Evolutionary conservation across 2,329 filamentous ascomycete genomes (phyloP).

Genomic region (Plenodomus tracheiphilus): DNA sequence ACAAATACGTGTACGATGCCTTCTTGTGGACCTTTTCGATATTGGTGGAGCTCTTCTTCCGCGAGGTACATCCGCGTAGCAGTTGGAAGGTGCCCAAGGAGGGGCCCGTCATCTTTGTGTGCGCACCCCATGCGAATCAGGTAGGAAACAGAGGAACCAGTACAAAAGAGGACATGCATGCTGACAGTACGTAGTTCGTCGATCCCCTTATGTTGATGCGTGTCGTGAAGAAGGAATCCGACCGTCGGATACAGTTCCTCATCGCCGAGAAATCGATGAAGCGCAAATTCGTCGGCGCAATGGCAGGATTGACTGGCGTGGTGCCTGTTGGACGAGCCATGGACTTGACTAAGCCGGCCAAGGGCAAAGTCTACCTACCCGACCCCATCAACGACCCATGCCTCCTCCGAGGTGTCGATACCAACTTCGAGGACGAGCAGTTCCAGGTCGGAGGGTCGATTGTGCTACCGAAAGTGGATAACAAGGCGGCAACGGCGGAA

Average conservation of each 20-base stretch:
- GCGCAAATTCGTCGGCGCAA: conserved; percentile 83
- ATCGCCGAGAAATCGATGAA: conserved; percentile 96
- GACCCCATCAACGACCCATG: conserved; percentile 85
- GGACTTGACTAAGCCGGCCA: conserved; percentile 79
- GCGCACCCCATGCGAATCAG: conserved; percentile 88
- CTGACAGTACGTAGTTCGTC: conserved; percentile 69
- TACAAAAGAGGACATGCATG: neutral
- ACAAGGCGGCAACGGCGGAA: conserved; percentile 78
- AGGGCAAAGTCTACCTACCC: conserved; percentile 83
- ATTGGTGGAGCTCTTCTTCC: conserved; percentile 94
- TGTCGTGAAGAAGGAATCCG: conserved; percentile 81
- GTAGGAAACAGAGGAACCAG: conserved; percentile 9
- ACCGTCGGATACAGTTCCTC: conserved; percentile 86
- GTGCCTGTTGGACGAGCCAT: conserved; percentile 93
- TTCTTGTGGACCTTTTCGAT: conserved; percentile 79
- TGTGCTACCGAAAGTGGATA: conserved; percentile 83
- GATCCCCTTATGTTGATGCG: conserved; percentile 93
- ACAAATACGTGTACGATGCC: conserved; percentile 74
- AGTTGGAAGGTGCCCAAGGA: conserved; percentile 91
- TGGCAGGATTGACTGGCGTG: conserved; percentile 81
- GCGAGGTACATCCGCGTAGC: conserved; percentile 91
- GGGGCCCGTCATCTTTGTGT: conserved; percentile 92
- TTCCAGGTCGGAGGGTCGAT: conserved; percentile 70
- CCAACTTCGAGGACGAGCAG: conserved; percentile 70
- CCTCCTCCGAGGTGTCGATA: conserved; percentile 76